These are phyloP conservation scores for Suillus fuscotomentosus DNA, from an alignment of 768 basidiomycete genomes.

Conservation along the genomic window DNA sequence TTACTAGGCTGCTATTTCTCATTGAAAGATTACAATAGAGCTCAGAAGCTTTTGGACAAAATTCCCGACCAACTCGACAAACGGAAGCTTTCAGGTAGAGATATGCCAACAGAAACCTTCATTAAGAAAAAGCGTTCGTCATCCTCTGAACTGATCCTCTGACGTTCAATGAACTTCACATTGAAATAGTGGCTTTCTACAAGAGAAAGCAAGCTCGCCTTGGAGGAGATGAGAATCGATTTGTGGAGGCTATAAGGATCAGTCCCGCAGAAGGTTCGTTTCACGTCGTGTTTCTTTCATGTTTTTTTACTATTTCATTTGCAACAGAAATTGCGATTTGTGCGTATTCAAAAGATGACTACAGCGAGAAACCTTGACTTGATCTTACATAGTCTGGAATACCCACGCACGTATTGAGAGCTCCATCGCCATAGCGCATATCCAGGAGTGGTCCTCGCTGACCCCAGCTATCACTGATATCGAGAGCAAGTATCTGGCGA, in stretches of 20 bases:
- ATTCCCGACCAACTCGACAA: constrained; percentile 61
- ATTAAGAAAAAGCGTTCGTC: constrained; percentile 73
- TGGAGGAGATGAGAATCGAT: constrained; percentile 52
- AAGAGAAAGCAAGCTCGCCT: constrained; percentile 60
- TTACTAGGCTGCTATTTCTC: constrained; percentile 60
- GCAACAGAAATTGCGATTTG: constrained; percentile 65
- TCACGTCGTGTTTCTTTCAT: background rate
- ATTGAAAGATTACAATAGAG: constrained; percentile 51
- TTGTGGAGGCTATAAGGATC: constrained; percentile 56
- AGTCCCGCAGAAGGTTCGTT: constrained; percentile 67
- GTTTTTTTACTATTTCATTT: constrained; percentile 7
- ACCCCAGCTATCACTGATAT: constrained; percentile 42
- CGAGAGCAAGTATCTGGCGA: constrained; percentile 25
- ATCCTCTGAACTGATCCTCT: background rate
- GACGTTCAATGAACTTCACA: background rate
- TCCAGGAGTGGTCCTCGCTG: constrained; percentile 49
- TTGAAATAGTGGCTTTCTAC: constrained; percentile 64
- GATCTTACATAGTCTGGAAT: constrained; percentile 64
- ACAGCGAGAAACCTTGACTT: constrained; percentile 8
- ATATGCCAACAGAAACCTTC: constrained; percentile 72
- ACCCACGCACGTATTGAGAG: constrained; percentile 60
- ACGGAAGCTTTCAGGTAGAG: constrained; percentile 63
- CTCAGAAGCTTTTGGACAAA: constrained; percentile 58
- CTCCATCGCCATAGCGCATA: constrained; percentile 55
- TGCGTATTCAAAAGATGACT: constrained; percentile 31